phyloP scores from a whole-genome alignment of 352 stramenopile species.

The Globisporangium yorkense region DNA sequence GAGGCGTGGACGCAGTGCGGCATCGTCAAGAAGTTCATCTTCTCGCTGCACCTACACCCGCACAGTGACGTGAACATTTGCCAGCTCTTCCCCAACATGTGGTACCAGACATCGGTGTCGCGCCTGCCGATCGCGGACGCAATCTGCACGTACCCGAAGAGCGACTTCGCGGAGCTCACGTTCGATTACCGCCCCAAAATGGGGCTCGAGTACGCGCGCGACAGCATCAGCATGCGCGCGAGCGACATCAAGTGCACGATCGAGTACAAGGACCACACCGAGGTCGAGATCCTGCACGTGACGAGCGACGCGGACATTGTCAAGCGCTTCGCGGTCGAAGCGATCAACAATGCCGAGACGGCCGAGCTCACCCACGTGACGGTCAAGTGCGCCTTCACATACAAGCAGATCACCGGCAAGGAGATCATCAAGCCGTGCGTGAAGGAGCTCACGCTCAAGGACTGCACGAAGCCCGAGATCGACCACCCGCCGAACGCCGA shows the following conservation, averaged over 20 bases:
- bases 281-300: constrained; percentile 29
- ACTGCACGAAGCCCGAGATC: constrained; percentile 52
- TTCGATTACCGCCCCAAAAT: constrained; percentile 53
- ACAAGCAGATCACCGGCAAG: constrained; percentile 24
- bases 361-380: constrained; percentile 32
- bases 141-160: constrained; percentile 50
- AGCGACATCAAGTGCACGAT: constrained; percentile 37
- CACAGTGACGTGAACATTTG: constrained; percentile 41
- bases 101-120: constrained; percentile 48
- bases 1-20: constrained; percentile 63
- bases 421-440: constrained; percentile 26
- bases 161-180: constrained; percentile 60
- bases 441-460: constrained; percentile 40
- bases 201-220: constrained; percentile 29
- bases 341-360: constrained; percentile 37
- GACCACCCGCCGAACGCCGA: constrained; percentile 29
- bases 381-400: constrained; percentile 50
- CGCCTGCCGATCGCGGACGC: constrained; percentile 20
- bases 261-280: constrained; percentile 20
- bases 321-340: constrained; percentile 45
- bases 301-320: constrained; percentile 35
- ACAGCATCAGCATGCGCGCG: constrained; percentile 31
- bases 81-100: constrained; percentile 56
- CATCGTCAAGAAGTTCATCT: constrained; percentile 33
- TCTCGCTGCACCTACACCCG: constrained; percentile 46